phyloP scores from a whole-genome alignment of 2,329 filamentous ascomycete species.

The Neurospora crassa region DNA sequence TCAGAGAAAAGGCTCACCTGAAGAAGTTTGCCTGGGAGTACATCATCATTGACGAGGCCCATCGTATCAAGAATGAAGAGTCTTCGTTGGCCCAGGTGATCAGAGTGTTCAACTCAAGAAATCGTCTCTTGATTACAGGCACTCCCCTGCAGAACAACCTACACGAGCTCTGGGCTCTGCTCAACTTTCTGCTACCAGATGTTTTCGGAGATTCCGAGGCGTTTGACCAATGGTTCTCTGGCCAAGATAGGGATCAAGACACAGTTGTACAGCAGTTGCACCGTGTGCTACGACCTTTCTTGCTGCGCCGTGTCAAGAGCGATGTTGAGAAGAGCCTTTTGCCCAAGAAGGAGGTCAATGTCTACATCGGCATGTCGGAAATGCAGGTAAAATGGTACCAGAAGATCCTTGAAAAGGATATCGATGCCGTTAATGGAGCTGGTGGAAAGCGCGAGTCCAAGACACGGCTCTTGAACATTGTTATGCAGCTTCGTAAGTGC shows the following conservation, averaged over 20 bases:
- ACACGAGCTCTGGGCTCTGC: constrained; percentile 92
- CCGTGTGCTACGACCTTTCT: constrained; percentile 82
- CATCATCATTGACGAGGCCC: constrained; percentile 96
- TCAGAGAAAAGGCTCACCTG: constrained; percentile 85
- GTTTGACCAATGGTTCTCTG: constrained; percentile 97
- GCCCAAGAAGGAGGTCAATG: constrained; percentile 93
- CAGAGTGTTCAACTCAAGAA: constrained; percentile 89
- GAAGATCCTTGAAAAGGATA: constrained; percentile 98
- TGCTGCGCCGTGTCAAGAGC: constrained; percentile 90
- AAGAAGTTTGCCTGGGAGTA: constrained; percentile 99
- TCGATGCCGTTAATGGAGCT: constrained; percentile 95
- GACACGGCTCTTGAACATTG: constrained; percentile 92
- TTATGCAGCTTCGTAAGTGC: constrained; percentile 98
- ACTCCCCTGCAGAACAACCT: constrained; percentile 97
- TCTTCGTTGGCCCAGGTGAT: constrained; percentile 96
- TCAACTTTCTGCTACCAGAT: constrained; percentile 96
- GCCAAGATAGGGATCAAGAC: constrained; percentile 83
- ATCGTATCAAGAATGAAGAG: constrained; percentile 99
- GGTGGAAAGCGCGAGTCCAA: constrained; percentile 96
- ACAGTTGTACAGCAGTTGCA: constrained; percentile 94
- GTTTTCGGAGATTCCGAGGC: constrained; percentile 95
- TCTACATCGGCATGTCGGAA: constrained; percentile 97
- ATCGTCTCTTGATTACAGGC: constrained; percentile 89
- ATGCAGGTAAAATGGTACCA: constrained; percentile 99
- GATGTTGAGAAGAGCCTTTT: constrained; percentile 97